Evolutionary conservation across 371 early-diverging fungal species (phyloP), one percentile per base, ranked within the genome.

Genomic region (Rhizopus delemar): DNA sequence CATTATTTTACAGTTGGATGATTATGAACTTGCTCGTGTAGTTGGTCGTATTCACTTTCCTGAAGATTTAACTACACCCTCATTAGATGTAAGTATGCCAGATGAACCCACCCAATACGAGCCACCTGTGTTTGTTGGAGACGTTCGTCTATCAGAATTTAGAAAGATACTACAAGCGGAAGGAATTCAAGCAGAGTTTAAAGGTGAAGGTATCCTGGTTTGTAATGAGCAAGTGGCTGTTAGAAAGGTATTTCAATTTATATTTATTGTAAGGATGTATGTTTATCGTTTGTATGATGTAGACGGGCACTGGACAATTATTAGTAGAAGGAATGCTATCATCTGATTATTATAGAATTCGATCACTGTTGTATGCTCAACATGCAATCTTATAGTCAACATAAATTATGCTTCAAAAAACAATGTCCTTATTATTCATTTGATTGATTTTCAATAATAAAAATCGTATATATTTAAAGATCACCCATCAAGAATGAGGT

Each of bases 131-230:
- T 80, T 92, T 57, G 89, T 95, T 4, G 97, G 97, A 11, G 94
- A 96, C 69, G 71, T 93, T 22, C 84, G 85, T 43, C 78, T 97
- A 56, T 88, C 93, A 39, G 89, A 93, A 68, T 87, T 97, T 60
- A 86, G 87, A 48, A 72, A 84, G 12, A 62, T 88, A 12, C 73
- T 95, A 43, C 85, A 84, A 43, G 70, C 73, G 0, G 86, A 89
- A 57, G 95, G 96, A 0, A 88, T 92, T 35, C 68, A 76, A 4
- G 89, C 95, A 11, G 88, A 90, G 59, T 96, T 97, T 62, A 87
- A 84, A 53, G 84, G 85, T 13, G 92, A 91, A 39, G 93, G 93
- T 61, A 84, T 93, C 35, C 71, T 96, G 39, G 90, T 95, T 0
- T 93, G 94, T 59, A 93, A 91, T 73, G 85, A 86, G 43, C 77